Base-by-base conservation (phyloP, 2,329 filamentous ascomycete genomes). In the Cylindrodendrum hubeiense region DNA sequence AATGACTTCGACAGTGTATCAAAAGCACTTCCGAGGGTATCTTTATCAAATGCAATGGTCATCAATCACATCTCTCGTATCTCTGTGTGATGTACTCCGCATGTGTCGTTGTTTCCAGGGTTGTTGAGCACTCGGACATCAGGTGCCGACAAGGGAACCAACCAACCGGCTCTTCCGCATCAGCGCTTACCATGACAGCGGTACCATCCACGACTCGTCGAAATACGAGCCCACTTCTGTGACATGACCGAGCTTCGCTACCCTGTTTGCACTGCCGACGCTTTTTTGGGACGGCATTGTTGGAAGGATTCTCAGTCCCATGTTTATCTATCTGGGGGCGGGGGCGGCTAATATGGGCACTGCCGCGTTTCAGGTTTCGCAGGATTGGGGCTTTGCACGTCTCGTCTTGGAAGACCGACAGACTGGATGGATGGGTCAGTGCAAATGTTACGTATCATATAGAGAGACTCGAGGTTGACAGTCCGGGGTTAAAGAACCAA, bases 351-450 rank as follows among this genome's bases (percentile, higher is more conserved):
- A 49, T 17, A 49, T 24, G 41, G n/a, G 60, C 49, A 58, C 60
- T 58, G 54, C 54, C 54, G 60, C 41, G 60, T 63, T 63, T 63
- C 60, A 59, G 60, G 49, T 43, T 49, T 9, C 8, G 54, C 43
- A 63, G 60, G 60, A 63, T 50, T 59, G 60, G 19, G 41, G 41
- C 49, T 37, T 49, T 52, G 52, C 52, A 19, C 28, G 21, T 49
- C 28, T 26, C n/a, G 41, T 49, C 21, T 28, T 50, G 21, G 33
- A 52, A 34, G 30, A 9, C 41, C 22, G 41, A n/a, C 15, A 21
- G 26, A 13, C 37, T 30, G 28, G 19, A 46, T 21, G 26, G 19
- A n/a, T 43, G 19, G 28, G 26, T 24, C 39, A 51, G n/a, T 34
- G 21, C 15, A 22, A 13, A 34, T 47, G 28, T 37, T 34, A 30